These are phyloP conservation scores for Botrytis galanthina DNA, from an alignment of 2,329 filamentous ascomycete species.

Conservation along the genomic window DNA sequence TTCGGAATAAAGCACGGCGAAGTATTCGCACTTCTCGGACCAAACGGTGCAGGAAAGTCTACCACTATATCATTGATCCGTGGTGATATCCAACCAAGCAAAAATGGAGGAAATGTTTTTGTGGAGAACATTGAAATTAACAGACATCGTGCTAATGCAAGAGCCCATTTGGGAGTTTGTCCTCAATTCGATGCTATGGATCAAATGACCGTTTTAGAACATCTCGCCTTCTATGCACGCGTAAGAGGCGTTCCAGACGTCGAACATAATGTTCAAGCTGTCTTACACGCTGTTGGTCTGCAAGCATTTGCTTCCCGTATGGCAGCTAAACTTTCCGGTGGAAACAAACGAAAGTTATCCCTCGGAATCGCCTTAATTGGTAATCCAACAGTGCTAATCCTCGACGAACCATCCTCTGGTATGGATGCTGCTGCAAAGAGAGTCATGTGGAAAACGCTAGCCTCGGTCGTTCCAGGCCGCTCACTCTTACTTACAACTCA, in stretches of 20 bases:
- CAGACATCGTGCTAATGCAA: conserved; percentile 67
- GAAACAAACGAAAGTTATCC: conserved; percentile 90
- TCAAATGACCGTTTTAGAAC: conserved; percentile 83
- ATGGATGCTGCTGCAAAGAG: conserved; percentile 90
- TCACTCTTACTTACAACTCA: conserved; percentile 87
- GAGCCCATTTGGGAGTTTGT: conserved; percentile 82
- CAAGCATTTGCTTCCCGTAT: conserved; percentile 68
- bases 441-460: conserved; percentile 87
- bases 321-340: conserved; percentile 77
- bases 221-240: conserved; percentile 82
- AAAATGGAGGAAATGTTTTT: conserved; percentile 71
- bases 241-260: conserved; percentile 76
- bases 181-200: conserved; percentile 88
- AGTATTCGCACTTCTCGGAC: conserved; percentile 84
- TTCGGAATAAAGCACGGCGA: conserved; percentile 79
- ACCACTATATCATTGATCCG: conserved; percentile 87
- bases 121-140: conserved; percentile 76
- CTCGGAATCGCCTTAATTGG: conserved; percentile 90
- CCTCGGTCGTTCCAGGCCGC: conserved; percentile 70
- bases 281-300: conserved; percentile 79
- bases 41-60: conserved; percentile 88
- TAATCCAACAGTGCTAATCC: conserved; percentile 79
- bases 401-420: conserved; percentile 86
- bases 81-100: conserved; percentile 74
- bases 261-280: conserved; percentile 71